Base-by-base conservation (phyloP, 768 basidiomycete genomes). In the Lactarius deliciosus region DNA sequence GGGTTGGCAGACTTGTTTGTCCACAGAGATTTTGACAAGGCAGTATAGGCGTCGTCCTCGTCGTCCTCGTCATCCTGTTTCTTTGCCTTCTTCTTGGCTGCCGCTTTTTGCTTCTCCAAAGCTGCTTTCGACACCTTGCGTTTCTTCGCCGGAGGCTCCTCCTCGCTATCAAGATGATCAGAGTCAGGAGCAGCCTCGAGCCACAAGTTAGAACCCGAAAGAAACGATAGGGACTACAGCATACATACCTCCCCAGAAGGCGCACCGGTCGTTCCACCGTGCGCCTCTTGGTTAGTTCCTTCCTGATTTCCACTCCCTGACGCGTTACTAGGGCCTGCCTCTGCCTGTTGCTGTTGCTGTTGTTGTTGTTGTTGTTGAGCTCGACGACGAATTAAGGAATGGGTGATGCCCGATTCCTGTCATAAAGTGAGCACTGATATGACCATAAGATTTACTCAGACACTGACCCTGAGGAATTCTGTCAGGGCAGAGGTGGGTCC, bases 401-500 rank as follows among this genome's bases (percentile, higher is more conserved):
- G 76, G 34, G 79, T 83, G 65, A 86, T 86, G 11, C 85, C 85
- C 20, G 81, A 77, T 73, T 86, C 85, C 82, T 84, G 69, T 56
- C 25, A 4, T 11, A 7, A 36, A 59, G 32, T 25, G 58, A 54
- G 32, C 15, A 63, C 28, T 4, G 2, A 15, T 5, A 36, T 13
- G 5, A 13, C 38, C 38, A 30, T 2, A 22, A 38, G 9, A 2
- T 6, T 40, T 20, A 16, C 28, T 3, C 15, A 8, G 5, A n/a
- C 30, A 76, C 79, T 34, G 66, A 90, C 92, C 72, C 84, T 84
- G 40, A 94, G 78, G 70, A 90, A 94, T 69, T 92, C 90, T 41
- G 92, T 93, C 15, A 94, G 77, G 0, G 92, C 92, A 25, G 91
- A 93, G 0, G 89, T 86, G 2, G 93, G 92, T 0, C 93, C 92